Conservation (phyloP, 208 protist genomes). For the Leptomonas seymouri region DNA sequence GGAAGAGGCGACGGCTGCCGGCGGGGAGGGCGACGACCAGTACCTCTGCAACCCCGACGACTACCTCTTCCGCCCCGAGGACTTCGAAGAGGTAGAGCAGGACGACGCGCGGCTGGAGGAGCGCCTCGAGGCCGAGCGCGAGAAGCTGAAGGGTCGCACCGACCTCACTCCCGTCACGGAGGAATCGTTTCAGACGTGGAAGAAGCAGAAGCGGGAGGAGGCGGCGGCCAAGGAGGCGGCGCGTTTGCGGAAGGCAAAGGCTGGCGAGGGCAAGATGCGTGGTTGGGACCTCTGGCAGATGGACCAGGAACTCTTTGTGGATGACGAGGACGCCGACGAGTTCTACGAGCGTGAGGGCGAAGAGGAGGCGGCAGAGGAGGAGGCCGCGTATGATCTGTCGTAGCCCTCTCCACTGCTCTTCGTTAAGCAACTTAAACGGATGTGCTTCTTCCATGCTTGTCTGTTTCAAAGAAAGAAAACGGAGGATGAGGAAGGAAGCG, state of each 20-base stretch:
- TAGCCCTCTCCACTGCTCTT: constrained; percentile 32
- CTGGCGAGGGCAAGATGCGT: constrained; percentile 72
- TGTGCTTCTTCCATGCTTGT: too few species aligned
- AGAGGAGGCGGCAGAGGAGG: constrained; percentile 30
- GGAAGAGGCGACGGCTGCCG: constrained; percentile 8
- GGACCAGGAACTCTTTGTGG: constrained; percentile 84
- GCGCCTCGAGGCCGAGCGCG: constrained; percentile 82
- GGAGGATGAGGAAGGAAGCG: too few species aligned
- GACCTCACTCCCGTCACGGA: constrained; percentile 87
- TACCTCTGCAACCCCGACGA: constrained; percentile 76
- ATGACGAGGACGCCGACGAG: constrained; percentile 86
- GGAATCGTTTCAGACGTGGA: constrained; percentile 80
- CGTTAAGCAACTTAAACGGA: not conserved
- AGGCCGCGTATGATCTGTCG: constrained; percentile 70
- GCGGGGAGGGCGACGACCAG: constrained; percentile 38
- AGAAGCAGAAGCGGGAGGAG: constrained; percentile 66
- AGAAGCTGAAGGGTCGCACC: constrained; percentile 70
- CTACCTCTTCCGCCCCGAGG: constrained; percentile 89
- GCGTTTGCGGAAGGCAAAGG: constrained; percentile 70
- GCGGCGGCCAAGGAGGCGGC: constrained; percentile 63
- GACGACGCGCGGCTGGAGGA: constrained; percentile 88
- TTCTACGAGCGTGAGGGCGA: constrained; percentile 70
- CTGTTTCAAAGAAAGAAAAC: not conserved
- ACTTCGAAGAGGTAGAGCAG: constrained; percentile 87
- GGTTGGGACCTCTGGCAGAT: constrained; percentile 88